Percentiles rank a stretch among this genome's conserved stretches.
These are phyloP conservation scores for Puccinia polysora DNA, from an alignment of 1,284 basidiomycete genomes.

Conservation along the genomic window DNA sequence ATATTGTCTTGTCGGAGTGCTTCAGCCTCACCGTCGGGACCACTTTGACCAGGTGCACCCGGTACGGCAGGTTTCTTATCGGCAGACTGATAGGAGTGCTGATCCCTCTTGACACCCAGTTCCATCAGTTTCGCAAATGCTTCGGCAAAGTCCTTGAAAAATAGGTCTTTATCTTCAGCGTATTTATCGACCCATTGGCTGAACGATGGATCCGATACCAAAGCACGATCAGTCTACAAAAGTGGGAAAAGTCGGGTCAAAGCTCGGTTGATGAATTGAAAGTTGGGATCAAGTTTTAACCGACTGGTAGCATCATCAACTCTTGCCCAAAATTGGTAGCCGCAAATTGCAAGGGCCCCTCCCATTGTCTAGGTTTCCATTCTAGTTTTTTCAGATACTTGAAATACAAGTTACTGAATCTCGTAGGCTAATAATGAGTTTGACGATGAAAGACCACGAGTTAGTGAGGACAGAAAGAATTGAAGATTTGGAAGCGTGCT, in stretches of 20 bases:
- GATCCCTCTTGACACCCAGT: conserved; percentile 49
- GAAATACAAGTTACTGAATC: conserved; percentile 58
- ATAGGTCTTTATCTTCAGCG: conserved; percentile 58
- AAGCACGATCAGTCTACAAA: conserved; percentile 53
- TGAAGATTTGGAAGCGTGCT: too few species aligned
- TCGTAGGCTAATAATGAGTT: conserved; percentile 56
- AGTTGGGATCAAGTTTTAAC: conserved; percentile 47
- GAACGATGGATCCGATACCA: conserved; percentile 55
- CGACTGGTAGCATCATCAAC: conserved; percentile 60
- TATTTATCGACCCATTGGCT: conserved; percentile 55
- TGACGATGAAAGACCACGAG: conserved; percentile 41
- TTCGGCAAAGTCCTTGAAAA: conserved; percentile 59
- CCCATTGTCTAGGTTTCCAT: conserved; percentile 59
- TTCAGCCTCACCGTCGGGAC: conserved; percentile 26
- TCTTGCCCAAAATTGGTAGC: conserved; percentile 56
- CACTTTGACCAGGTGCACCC: conserved; percentile 23
- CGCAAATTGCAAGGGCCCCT: conserved; percentile 57
- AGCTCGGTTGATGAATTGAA: conserved; percentile 51
- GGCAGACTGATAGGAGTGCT: conserved; percentile 21
- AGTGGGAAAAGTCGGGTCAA: conserved; percentile 45
- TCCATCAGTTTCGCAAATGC: conserved; percentile 54
- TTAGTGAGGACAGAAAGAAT: background rate
- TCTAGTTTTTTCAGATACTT: conserved; percentile 54
- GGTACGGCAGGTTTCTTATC: conserved; percentile 14
- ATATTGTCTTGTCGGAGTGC: conserved; percentile 2